Base-by-base conservation (phyloP, 2,329 filamentous ascomycete genomes). In the Diaporthe sp. region DNA sequence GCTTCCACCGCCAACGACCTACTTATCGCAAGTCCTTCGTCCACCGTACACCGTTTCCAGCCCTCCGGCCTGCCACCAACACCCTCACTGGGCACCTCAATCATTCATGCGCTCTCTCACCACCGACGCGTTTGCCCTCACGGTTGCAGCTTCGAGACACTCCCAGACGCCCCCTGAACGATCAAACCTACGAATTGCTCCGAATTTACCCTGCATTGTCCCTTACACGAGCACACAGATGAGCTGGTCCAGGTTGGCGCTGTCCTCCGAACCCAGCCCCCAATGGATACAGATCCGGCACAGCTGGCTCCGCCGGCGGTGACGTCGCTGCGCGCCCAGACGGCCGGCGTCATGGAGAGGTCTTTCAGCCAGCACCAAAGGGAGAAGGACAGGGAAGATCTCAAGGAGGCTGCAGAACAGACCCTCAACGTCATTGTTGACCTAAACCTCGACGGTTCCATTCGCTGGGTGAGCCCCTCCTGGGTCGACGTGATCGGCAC, bases 371-470 rank as follows among this genome's bases (percentile, higher is more conserved):
- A 95, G 85, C 93, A 98, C 83, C 98, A 98, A 80, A 93, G 95
- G 79, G 95, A 97, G 82, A 73, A 73, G 71, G 95, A 98, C 86
- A 92, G 96, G 77, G 94, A 98, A 82, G 96, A 98, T 83, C 90
- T 99, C 79, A 95, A 96, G 82, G 95, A 98, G 86, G 97, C 96
- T 55, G 97, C 96, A 69, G 96, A 98, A 85, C 95, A 98, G 86
- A 98, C 96, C 31, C 89, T 98, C 82, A 99, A 98, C 84, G 94
- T 98, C 78, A 98, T 99, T 83, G 90, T 99, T 82, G 96, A 99
- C 86, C 89, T 99, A 78, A 95, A 95, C 81, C 90, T 98, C 74
- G 94, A 98, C 82, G 95, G 95, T 78, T 94, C 92, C 77, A 94
- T 99, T 81, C 94, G 95, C 85, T 99, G 97, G 95, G 96, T 98